These are phyloP conservation scores for Caloboletus firmus DNA, from an alignment of 1,284 basidiomycete genomes.

Conservation along the genomic window DNA sequence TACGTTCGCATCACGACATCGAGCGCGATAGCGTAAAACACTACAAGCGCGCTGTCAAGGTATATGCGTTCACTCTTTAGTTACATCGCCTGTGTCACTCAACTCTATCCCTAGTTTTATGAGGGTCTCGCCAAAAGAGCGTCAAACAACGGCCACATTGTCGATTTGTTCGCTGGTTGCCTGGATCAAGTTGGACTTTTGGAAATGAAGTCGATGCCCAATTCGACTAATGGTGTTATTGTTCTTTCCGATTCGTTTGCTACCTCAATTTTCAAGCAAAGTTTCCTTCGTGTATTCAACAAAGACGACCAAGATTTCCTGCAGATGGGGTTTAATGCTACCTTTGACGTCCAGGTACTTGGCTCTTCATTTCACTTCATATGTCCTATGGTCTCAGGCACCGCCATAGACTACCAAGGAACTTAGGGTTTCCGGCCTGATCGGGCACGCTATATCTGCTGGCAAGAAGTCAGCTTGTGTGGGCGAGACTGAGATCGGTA, in stretches of 20 bases:
- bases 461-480: slow-evolving; percentile 97
- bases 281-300: slow-evolving; percentile 90
- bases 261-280: slow-evolving; percentile 99
- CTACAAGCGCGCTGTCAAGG: slow-evolving; percentile 96
- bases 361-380: background rate
- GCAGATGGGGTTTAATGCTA: slow-evolving; percentile 99
- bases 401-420: slow-evolving; percentile 89
- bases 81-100: slow-evolving; percentile 3
- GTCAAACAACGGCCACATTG: slow-evolving; percentile 91
- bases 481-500: slow-evolving; percentile 99
- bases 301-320: slow-evolving; percentile 94
- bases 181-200: slow-evolving; percentile 97
- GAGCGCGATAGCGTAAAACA: slow-evolving; percentile 97
- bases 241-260: slow-evolving; percentile 97
- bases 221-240: slow-evolving; percentile 95
- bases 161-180: slow-evolving; percentile 97
- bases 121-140: slow-evolving; percentile 93
- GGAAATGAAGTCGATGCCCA: slow-evolving; percentile 96
- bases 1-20: slow-evolving; percentile 99
- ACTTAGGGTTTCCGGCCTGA: slow-evolving; percentile 96
- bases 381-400: background rate
- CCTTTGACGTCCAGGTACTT: slow-evolving; percentile 91
- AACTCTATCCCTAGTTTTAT: slow-evolving; percentile 69
- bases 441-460: slow-evolving; percentile 96
- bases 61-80: slow-evolving; percentile 34